Evolutionary conservation across 2,329 filamentous ascomycete genomes (phyloP).

Genomic region (Paracorniculantispora psalliotae): DNA sequence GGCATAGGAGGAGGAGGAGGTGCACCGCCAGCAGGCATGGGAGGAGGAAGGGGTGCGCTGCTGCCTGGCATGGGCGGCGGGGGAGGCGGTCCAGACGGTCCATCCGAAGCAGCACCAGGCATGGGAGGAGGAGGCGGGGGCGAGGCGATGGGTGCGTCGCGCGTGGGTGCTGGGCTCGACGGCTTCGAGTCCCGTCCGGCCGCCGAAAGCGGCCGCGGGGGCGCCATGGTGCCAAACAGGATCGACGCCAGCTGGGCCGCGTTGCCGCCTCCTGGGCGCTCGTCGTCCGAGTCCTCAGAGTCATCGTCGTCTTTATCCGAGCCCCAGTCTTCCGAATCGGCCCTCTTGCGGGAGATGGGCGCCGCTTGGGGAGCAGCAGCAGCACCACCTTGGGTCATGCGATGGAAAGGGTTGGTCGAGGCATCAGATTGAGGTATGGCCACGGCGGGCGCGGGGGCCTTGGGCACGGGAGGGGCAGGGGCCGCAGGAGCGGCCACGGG

Average conservation of each 20-base stretch:
- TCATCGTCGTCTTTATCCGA: conserved; percentile 58
- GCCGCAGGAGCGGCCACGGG: conserved; percentile 36
- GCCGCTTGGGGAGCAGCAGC: conserved; percentile 45
- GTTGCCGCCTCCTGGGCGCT: conserved; percentile 71
- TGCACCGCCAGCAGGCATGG: conserved; percentile 24
- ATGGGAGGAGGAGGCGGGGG: conserved; percentile 33
- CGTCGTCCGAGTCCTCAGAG: conserved; percentile 72
- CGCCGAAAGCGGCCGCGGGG: conserved; percentile 80
- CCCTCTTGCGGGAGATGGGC: conserved; percentile 49
- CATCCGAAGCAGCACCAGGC: conserved; percentile 22
- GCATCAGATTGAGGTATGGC: conserved; percentile 45
- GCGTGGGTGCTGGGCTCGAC: conserved; percentile 33
- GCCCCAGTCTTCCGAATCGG: conserved; percentile 72
- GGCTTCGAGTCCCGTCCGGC: conserved; percentile 63
- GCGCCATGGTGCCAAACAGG: conserved; percentile 94
- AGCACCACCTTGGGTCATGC: conserved; percentile 55
- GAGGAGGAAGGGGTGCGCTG: too few species aligned
- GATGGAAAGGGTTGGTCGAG: conserved; percentile 96
- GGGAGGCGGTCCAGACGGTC: conserved; percentile 28
- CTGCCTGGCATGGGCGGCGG: conserved; percentile 24
- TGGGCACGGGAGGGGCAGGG: conserved; percentile 26
- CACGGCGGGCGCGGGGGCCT: conserved; percentile 26
- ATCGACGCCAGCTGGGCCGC: conserved; percentile 92
- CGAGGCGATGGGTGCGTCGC: conserved; percentile 35
- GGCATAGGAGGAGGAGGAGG: conserved; percentile 29